phyloP scores from a whole-genome alignment of 2,329 filamentous ascomycete species.

The Taxawa tesnikishii region DNA sequence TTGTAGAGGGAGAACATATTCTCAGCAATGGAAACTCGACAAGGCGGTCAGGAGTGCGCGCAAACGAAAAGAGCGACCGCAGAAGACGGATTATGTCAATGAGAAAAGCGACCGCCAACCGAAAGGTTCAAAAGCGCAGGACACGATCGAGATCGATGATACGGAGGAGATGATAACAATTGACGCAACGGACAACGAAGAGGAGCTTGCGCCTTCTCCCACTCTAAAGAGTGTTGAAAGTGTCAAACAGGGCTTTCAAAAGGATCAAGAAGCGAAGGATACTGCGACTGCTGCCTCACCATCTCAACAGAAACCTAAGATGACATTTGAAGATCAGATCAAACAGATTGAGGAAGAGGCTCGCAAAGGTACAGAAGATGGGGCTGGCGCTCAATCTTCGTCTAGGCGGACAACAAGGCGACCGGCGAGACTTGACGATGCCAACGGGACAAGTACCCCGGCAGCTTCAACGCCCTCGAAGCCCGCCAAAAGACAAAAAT shows the following conservation, averaged over 20 bases:
- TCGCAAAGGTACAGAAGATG: constrained; percentile 8
- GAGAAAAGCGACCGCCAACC: not conserved
- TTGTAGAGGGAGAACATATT: not conserved
- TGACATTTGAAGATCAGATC: constrained; percentile 21
- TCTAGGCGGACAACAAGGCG: not conserved
- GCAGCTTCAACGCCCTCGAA: constrained; percentile 1
- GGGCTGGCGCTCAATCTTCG: not conserved
- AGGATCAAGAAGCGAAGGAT: constrained; percentile 1
- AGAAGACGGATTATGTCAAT: not conserved
- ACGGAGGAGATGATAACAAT: not conserved
- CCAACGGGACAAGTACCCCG: constrained; percentile 7
- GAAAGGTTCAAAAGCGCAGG: not conserved
- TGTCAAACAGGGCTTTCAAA: constrained; percentile 2
- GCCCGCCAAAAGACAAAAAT: constrained; percentile 4
- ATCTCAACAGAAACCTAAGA: constrained; percentile 13
- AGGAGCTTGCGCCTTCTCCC: not conserved
- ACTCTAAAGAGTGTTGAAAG: not conserved
- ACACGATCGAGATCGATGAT: not conserved
- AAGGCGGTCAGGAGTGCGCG: constrained; percentile 1
- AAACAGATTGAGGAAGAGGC: constrained; percentile 15
- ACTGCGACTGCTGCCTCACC: constrained; percentile 5
- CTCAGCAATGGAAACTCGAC: no score
- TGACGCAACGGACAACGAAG: not conserved
- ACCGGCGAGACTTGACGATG: not conserved
- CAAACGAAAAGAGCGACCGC: constrained; percentile 7